Conservation (phyloP, 805 yeast genomes). For the Metschnikowia colocasiae region DNA sequence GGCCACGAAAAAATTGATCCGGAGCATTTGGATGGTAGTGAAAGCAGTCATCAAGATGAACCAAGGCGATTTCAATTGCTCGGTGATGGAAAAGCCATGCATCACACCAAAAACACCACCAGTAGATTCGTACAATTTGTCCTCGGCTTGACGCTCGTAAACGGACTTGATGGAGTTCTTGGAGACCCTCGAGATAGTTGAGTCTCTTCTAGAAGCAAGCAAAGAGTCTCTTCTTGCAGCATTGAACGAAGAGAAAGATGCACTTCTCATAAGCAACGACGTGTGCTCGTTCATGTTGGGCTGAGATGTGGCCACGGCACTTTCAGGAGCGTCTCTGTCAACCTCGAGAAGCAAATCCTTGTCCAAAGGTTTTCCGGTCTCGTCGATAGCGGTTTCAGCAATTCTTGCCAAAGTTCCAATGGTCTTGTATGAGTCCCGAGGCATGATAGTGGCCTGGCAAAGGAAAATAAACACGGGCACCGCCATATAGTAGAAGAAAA, state of each 20-base stretch:
- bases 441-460: constrained; percentile 80
- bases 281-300: constrained; percentile 42
- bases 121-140: constrained; percentile 45
- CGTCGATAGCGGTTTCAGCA: constrained; percentile 71
- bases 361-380: constrained; percentile 56
- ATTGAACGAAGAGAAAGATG: constrained; percentile 21
- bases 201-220: constrained; percentile 26
- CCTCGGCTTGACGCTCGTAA: constrained; percentile 64
- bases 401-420: constrained; percentile 63
- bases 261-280: constrained; percentile 34
- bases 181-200: constrained; percentile 35
- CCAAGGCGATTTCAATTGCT: constrained; percentile 65
- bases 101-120: constrained; percentile 67
- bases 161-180: constrained; percentile 52
- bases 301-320: constrained; percentile 22
- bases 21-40: constrained; percentile 83
- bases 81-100: constrained; percentile 55
- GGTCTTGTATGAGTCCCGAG: constrained; percentile 68
- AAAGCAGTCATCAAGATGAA: constrained; percentile 72
- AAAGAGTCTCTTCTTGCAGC: constrained; percentile 25
- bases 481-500: constrained; percentile 62
- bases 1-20: constrained; percentile 91
- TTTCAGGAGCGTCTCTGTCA: constrained; percentile 34
- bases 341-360: constrained; percentile 40
- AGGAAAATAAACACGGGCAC: constrained; percentile 76